Conservation (phyloP, 2,329 filamentous ascomycete species). For the Sarocladium strictum region DNA sequence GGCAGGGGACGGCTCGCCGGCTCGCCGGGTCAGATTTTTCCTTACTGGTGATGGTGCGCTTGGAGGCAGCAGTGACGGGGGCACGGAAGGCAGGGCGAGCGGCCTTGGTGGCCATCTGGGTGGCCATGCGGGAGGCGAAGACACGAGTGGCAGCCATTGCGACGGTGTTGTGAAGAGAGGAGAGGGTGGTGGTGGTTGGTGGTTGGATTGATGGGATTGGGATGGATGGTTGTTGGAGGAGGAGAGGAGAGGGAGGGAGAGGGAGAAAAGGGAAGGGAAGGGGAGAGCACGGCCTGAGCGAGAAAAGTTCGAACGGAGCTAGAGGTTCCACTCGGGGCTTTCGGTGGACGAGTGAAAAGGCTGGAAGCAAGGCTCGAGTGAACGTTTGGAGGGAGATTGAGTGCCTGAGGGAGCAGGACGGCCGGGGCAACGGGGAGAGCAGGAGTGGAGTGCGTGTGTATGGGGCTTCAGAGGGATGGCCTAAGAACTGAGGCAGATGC, state of each 20-base stretch:
- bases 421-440: slow-evolving; percentile 27
- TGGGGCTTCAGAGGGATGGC: background rate
- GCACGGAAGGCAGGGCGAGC: slow-evolving; percentile 69
- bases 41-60: slow-evolving; percentile 73
- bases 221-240: slow-evolving; percentile 26
- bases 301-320: slow-evolving; percentile 27
- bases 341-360: slow-evolving; percentile 17
- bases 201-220: slow-evolving; percentile 16
- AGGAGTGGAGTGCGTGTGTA: background rate
- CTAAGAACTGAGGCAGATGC: slow-evolving; percentile 7
- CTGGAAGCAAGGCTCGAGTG: slow-evolving; percentile 6
- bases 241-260: slow-evolving; percentile 26
- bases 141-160: slow-evolving; percentile 78
- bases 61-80: slow-evolving; percentile 58
- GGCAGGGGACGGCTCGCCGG: background rate
- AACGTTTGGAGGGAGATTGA: slow-evolving; percentile 1
- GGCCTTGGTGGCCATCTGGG: slow-evolving; percentile 71
- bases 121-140: slow-evolving; percentile 71
- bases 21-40: slow-evolving; percentile 19
- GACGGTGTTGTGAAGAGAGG: slow-evolving; percentile 45
- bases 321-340: slow-evolving; percentile 25
- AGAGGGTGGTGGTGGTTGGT: slow-evolving; percentile 20
- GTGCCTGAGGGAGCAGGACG: slow-evolving; percentile 18
- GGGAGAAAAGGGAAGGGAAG: slow-evolving; percentile 34
- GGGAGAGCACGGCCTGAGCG: slow-evolving; percentile 15